Evolutionary conservation across 352 stramenopile genomes (phyloP), one percentile per base, ranked within the genome.

Genomic region (Phytophthora kernoviae): DNA sequence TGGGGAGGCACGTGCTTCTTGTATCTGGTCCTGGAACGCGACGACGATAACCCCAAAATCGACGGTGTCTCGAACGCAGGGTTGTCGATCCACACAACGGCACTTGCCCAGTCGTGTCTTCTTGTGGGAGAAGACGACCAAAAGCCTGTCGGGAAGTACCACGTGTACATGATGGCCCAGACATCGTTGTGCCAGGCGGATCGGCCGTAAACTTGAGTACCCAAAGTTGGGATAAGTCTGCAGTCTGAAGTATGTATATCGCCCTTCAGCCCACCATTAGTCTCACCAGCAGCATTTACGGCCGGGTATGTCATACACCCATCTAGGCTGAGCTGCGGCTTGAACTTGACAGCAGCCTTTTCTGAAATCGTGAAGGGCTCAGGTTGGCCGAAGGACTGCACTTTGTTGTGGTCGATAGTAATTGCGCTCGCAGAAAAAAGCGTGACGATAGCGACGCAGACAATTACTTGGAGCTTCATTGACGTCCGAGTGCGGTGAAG

Each of bases 141-240:
- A 1, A 9, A 18, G 2, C 40, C 39, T 33, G 47, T 58, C 2
- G 50, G 50, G 12, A 58, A 58, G 37, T 43, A 43, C 37, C 37
- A 43, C 2, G 37, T 14, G 15, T 43, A 43, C 37, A 43, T 43
- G 9, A 33, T 58, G 40, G 22, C 37, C 36, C 9, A 42, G n/a
- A 33, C 37, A 42, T 42, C 53, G 14, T 18, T 41, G 24, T 61
- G 43, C 51, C 47, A 53, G 11, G n/a, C 26, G 0, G 51, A 24
- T 44, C 58, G 44, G 2, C 51, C 46, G 17, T 68, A 68, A 3
- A 62, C 45, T 49, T 62, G 59, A 17, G 59, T 58, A 0, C 51
- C 59, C 33, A 58, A 10, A 22, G 8, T 3, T 12, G 57, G 21
- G 0, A 17, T 15, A 30, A 30, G n/a, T 12, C 43, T 24, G 20